These are phyloP conservation scores for Punctularia strigosozonata DNA, from an alignment of 768 basidiomycete genomes.

Conservation along the genomic window DNA sequence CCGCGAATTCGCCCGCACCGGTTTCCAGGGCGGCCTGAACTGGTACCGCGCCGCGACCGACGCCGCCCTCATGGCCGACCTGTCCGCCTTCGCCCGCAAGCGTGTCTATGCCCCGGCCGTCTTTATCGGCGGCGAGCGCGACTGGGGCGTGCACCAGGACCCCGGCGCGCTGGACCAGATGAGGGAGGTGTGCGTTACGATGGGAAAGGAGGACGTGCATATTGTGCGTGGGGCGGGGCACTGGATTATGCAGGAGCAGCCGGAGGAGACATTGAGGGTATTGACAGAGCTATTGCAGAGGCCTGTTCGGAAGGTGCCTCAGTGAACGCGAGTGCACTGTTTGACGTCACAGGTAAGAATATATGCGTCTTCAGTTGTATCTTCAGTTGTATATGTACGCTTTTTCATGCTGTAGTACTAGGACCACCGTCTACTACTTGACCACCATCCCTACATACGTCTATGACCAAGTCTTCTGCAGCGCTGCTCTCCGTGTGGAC, in stretches of 20 bases:
- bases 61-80: slow-evolving; percentile 23
- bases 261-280: too few species aligned
- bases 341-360: too few species aligned
- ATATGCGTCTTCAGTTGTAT: too few species aligned
- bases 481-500: too few species aligned
- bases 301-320: too few species aligned
- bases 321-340: too few species aligned
- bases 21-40: slow-evolving; percentile 57
- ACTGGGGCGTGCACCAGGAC: slow-evolving; percentile 50
- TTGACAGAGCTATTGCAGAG: too few species aligned
- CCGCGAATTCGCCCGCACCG: slow-evolving; percentile 34
- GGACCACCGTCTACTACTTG: too few species aligned
- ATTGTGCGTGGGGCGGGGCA: slow-evolving; percentile 47
- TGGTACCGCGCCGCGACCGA: slow-evolving; percentile 35
- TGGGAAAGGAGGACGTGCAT: slow-evolving; percentile 34
- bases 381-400: too few species aligned
- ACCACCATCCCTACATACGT: too few species aligned
- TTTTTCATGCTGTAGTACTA: too few species aligned
- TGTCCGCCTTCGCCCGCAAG: slow-evolving; percentile 32
- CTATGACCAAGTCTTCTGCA: too few species aligned
- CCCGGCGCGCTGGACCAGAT: slow-evolving; percentile 38
- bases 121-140: slow-evolving; percentile 42
- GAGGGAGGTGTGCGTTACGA: slow-evolving; percentile 19
- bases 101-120: slow-evolving; percentile 39
- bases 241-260: slow-evolving; percentile 51